Evolutionary conservation across 805 yeast species (phyloP).

Genomic region (Candida oleophila): DNA sequence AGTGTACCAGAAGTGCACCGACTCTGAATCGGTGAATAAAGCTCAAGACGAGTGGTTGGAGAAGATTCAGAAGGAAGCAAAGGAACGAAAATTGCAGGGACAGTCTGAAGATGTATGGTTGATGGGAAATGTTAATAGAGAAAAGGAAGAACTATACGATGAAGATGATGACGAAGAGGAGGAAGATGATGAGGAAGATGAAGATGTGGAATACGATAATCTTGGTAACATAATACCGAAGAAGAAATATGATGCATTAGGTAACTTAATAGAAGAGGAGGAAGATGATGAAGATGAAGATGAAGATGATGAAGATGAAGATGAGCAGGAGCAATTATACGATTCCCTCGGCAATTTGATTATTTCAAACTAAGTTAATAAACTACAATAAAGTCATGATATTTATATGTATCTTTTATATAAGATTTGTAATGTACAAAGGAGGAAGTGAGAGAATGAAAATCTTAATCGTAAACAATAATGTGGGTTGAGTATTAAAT

Average conservation of each 20-base stretch:
- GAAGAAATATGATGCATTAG: constrained; percentile 8
- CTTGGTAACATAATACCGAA: constrained; percentile 5
- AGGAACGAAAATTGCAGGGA: constrained; percentile 55
- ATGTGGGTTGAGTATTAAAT: background rate
- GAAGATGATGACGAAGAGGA: constrained; percentile 11
- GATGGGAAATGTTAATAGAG: constrained; percentile 73
- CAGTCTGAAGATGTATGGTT: constrained; percentile 67
- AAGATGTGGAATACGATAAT: constrained; percentile 11
- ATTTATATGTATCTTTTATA: background rate
- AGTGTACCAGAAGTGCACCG: constrained; percentile 76
- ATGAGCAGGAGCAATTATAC: constrained; percentile 11
- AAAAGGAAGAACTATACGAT: constrained; percentile 2
- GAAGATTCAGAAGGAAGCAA: constrained; percentile 62
- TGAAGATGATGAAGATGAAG: constrained; percentile 15
- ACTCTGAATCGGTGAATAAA: constrained; percentile 63
- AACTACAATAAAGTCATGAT: background rate
- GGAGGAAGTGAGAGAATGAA: background rate
- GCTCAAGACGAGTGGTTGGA: constrained; percentile 79
- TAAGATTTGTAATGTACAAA: constrained; percentile 1
- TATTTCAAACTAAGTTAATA: background rate
- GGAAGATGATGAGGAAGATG: constrained; percentile 12
- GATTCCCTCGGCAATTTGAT: constrained; percentile 22
- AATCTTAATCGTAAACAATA: constrained; percentile 1
- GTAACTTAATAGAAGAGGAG: constrained; percentile 7
- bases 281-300: constrained; percentile 8